Evolutionary conservation across 1,139 yeast genomes (phyloP).

Genomic region (Yamadazyma diospyri): DNA sequence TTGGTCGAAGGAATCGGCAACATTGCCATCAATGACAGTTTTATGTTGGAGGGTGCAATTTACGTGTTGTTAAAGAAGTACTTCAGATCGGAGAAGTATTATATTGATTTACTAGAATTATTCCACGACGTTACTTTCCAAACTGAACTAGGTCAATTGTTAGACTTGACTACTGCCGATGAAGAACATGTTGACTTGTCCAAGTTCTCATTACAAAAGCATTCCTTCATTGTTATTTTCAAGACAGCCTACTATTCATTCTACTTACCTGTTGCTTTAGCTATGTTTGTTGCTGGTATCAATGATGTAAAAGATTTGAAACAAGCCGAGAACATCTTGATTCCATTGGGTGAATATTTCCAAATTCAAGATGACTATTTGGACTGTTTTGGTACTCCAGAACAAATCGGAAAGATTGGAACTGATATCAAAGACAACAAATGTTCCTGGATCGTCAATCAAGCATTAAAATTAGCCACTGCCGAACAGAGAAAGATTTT

Average conservation of each 20-base stretch:
- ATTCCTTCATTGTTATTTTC: slow-evolving; percentile 91
- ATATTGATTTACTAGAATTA: slow-evolving; percentile 85
- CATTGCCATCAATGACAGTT: slow-evolving; percentile 95
- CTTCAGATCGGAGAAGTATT: slow-evolving; percentile 77
- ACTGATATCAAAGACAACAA: slow-evolving; percentile 98
- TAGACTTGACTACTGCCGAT: slow-evolving; percentile 95
- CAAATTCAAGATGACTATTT: slow-evolving; percentile 97
- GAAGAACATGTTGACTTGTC: slow-evolving; percentile 87
- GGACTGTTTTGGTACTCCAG: slow-evolving; percentile 97
- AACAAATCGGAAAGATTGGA: slow-evolving; percentile 96
- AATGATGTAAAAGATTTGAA: slow-evolving; percentile 67
- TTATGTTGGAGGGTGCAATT: slow-evolving; percentile 94
- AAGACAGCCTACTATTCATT: slow-evolving; percentile 98
- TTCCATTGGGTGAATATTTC: slow-evolving; percentile 97
- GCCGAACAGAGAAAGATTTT: slow-evolving; percentile 79
- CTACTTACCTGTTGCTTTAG: slow-evolving; percentile 95
- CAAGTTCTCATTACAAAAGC: slow-evolving; percentile 84
- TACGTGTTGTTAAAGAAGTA: slow-evolving; percentile 85
- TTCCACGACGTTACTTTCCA: slow-evolving; percentile 95
- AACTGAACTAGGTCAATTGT: slow-evolving; percentile 94
- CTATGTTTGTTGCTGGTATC: slow-evolving; percentile 90
- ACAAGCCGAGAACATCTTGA: slow-evolving; percentile 83
- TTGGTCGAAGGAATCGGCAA: slow-evolving; percentile 74
- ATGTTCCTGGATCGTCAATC: slow-evolving; percentile 96
- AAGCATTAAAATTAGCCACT: slow-evolving; percentile 76